Evolutionary conservation across 1,139 yeast genomes (phyloP).

Genomic region (Wickerhamomyces sp.): DNA sequence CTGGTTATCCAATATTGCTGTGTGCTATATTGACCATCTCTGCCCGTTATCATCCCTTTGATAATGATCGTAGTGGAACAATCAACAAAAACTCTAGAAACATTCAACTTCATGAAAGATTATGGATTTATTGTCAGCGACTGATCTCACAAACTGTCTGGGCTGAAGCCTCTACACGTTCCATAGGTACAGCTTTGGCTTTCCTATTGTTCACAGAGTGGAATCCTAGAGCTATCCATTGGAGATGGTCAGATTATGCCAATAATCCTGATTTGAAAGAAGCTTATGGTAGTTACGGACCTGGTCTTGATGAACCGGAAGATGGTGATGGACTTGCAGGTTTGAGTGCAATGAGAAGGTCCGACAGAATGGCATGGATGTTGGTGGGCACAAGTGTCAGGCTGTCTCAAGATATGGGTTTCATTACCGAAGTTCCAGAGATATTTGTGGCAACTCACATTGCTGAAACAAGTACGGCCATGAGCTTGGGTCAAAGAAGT

Average conservation of each 20-base stretch:
- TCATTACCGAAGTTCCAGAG: constrained; percentile 67
- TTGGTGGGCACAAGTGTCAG: constrained; percentile 82
- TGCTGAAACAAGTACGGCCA: constrained; percentile 73
- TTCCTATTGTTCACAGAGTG: constrained; percentile 87
- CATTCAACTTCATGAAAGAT: constrained; percentile 64
- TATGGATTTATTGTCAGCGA: constrained; percentile 82
- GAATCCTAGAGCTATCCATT: constrained; percentile 93
- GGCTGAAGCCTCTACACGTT: constrained; percentile 90
- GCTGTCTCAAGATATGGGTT: constrained; percentile 81
- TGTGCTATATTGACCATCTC: constrained; percentile 80
- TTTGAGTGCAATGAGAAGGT: constrained; percentile 77
- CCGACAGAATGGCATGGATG: constrained; percentile 94
- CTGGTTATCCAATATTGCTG: constrained; percentile 74
- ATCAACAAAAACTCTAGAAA: constrained; percentile 31
- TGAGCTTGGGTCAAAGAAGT: constrained; percentile 64
- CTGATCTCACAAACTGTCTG: constrained; percentile 84
- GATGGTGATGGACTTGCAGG: constrained; percentile 60
- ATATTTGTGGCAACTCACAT: constrained; percentile 80
- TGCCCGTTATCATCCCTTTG: constrained; percentile 64
- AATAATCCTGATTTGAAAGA: constrained; percentile 44
- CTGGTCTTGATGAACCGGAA: constrained; percentile 16
- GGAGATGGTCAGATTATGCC: constrained; percentile 86
- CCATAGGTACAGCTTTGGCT: constrained; percentile 82
- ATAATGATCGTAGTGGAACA: constrained; percentile 25
- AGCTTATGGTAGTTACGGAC: constrained; percentile 6